These are phyloP conservation scores for Microcyclospora tardicrescens DNA, from an alignment of 2,329 filamentous ascomycete genomes.

Conservation along the genomic window DNA sequence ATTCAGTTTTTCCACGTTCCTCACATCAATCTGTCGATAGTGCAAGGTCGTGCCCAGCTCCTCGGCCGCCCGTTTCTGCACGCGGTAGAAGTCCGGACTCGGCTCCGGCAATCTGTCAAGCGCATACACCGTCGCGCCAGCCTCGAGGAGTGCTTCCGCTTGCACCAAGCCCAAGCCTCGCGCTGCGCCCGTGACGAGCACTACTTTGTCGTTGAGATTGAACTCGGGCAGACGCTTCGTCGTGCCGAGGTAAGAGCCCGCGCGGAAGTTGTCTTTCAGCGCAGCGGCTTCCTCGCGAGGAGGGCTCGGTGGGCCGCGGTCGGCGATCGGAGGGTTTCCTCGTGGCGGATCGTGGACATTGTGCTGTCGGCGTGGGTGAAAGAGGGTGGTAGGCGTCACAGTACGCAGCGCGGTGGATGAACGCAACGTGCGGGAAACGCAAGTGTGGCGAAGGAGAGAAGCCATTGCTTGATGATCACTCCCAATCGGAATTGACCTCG, in stretches of 20 bases:
- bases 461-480: no score
- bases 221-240: conserved; percentile 54
- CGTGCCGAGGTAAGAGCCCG: conserved; percentile 23
- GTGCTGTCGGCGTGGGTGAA: conserved; percentile 13
- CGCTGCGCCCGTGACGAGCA: conserved; percentile 59
- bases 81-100: conserved; percentile 48
- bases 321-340: conserved; percentile 18
- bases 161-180: conserved; percentile 62
- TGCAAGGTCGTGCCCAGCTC: conserved; percentile 53
- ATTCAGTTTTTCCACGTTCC: conserved; percentile 56
- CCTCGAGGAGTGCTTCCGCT: conserved; percentile 60
- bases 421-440: no score
- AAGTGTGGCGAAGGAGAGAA: no score
- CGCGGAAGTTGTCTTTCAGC: conserved; percentile 17
- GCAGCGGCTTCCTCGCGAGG: conserved; percentile 19
- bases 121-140: conserved; percentile 59
- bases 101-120: conserved; percentile 50
- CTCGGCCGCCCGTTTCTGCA: conserved; percentile 49
- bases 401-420: conserved; percentile 5
- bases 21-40: conserved; percentile 71
- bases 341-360: conserved; percentile 18
- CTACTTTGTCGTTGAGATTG: conserved; percentile 52
- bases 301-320: conserved; percentile 17
- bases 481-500: no score
- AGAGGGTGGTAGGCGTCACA: conserved; percentile 2